Evolutionary conservation across 2,329 filamentous ascomycete genomes (phyloP).

Genomic region (Chaetomium sp.): DNA sequence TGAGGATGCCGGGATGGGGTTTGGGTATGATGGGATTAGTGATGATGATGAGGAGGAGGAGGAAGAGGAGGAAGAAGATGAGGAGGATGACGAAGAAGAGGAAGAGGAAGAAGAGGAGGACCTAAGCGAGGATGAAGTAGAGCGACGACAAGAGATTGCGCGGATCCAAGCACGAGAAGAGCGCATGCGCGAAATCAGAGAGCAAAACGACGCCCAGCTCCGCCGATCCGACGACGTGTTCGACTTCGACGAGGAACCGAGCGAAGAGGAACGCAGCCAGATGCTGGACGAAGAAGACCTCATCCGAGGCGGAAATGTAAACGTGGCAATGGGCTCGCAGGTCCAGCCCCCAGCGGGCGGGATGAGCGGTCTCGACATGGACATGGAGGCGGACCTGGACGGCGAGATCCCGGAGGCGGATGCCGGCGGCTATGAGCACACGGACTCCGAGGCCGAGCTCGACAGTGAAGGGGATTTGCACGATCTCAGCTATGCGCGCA

Average conservation of each 20-base stretch:
- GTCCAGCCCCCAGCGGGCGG: no score
- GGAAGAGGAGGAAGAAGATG: constrained; percentile 36
- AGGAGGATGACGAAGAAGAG: constrained; percentile 30
- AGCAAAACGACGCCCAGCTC: constrained; percentile 22
- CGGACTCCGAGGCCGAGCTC: constrained; percentile 63
- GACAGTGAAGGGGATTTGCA: constrained; percentile 36
- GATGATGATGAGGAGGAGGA: constrained; percentile 36
- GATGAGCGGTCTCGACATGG: constrained; percentile 34
- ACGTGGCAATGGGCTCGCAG: no score
- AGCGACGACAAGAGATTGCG: constrained; percentile 34
- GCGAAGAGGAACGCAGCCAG: constrained; percentile 47
- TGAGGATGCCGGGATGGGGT: constrained; percentile 48
- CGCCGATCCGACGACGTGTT: constrained; percentile 39
- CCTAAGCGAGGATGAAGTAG: constrained; percentile 2
- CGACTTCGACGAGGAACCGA: constrained; percentile 40
- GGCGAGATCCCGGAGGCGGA: constrained; percentile 63
- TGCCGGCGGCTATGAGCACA: constrained; percentile 65
- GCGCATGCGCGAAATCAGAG: constrained; percentile 53
- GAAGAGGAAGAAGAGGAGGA: constrained; percentile 26
- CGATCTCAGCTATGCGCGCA: constrained; percentile 26
- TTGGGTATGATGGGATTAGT: constrained; percentile 42
- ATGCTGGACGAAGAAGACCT: constrained; percentile 60
- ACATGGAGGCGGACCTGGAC: constrained; percentile 64
- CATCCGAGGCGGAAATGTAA: constrained; percentile 23
- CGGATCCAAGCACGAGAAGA: constrained; percentile 53